Evolutionary conservation across 768 basidiomycete genomes (phyloP).

Genomic region (Phanerochaete sordida): DNA sequence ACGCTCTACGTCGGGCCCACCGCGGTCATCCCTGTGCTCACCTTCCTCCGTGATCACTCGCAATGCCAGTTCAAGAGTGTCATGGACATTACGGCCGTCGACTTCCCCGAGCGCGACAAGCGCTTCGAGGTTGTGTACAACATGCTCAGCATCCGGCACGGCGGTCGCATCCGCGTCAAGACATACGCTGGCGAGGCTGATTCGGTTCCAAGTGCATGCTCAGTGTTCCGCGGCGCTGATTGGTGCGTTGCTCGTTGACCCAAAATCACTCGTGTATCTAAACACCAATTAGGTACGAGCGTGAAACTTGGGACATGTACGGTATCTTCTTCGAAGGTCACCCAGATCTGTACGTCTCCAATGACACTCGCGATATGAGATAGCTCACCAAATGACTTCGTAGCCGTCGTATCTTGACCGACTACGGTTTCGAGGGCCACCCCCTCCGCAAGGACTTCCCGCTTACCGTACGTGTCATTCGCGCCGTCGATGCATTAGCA

Average conservation of each 20-base stretch:
- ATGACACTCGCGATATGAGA: neutral
- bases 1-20: constrained; percentile 84
- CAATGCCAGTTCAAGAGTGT: constrained; percentile 91
- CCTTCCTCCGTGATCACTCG: constrained; percentile 92
- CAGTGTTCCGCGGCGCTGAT: constrained; percentile 87
- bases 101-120: constrained; percentile 90
- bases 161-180: constrained; percentile 91
- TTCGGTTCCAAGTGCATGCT: constrained; percentile 78
- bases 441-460: constrained; percentile 98
- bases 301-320: constrained; percentile 97
- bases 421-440: constrained; percentile 98
- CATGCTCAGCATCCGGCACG: constrained; percentile 74
- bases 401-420: constrained; percentile 95
- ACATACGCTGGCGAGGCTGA: constrained; percentile 94
- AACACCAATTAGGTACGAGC: constrained; percentile 69
- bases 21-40: constrained; percentile 79
- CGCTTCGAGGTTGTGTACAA: constrained; percentile 98
- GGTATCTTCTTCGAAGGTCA: constrained; percentile 96
- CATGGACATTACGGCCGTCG: constrained; percentile 94
- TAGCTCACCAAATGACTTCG: constrained; percentile 8
- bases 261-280: constrained; percentile 3
- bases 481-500: neutral
- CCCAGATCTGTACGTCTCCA: constrained; percentile 80
- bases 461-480: constrained; percentile 62
- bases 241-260: constrained; percentile 54